Base-by-base conservation (phyloP, 208 protist genomes). In the Lotmaria passim region DNA sequence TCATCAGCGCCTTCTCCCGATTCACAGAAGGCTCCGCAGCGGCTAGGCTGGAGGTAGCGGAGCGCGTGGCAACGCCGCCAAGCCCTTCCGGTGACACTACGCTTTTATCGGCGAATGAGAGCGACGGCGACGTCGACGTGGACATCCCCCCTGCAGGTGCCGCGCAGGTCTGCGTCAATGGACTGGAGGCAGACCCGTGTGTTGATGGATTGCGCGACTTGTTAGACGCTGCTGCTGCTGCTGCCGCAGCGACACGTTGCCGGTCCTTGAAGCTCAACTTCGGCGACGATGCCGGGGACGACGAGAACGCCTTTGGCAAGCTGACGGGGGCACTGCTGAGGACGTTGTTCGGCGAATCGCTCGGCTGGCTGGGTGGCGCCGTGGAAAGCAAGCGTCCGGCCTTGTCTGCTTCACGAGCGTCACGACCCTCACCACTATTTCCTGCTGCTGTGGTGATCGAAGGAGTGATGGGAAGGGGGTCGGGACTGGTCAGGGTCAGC, bases 221-320 rank as follows among this genome's bases (percentile, higher is more conserved):
- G 21, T n/a, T n/a, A n/a, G n/a, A n/a, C n/a, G n/a, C n/a, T n/a
- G n/a, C n/a, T n/a, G 50, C 53, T 2, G 56, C 55, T 2, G 55
- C 53, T 38, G 52, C 52, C 28, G 53, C 46, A 2, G 47, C 56
- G 6, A 50, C 59, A 7, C 68, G 68, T 34, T 74, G 68, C 15
- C 58, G 46, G 21, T 66, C 46, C 39, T 74, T 74, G 34, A 74
- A 74, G 68, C 68, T 74, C 26, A 65, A n/a, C 36, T 47, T 60
- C 10, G 36, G 55, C n/a, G 55, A 60, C 23, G 55, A 15, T 4
- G n/a, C 23, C 1, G 55, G 28, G 21, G 55, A 60, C 21, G 38
- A 60, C 2, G 55, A 60, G 23, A 23, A 60, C 19, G 55, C 19
- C 26, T 48, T 60, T 1, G 58, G 47, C 1, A 59, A 67, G 48